Conservation (phyloP, 345 rosid species). For the Theobroma cacao region DNA sequence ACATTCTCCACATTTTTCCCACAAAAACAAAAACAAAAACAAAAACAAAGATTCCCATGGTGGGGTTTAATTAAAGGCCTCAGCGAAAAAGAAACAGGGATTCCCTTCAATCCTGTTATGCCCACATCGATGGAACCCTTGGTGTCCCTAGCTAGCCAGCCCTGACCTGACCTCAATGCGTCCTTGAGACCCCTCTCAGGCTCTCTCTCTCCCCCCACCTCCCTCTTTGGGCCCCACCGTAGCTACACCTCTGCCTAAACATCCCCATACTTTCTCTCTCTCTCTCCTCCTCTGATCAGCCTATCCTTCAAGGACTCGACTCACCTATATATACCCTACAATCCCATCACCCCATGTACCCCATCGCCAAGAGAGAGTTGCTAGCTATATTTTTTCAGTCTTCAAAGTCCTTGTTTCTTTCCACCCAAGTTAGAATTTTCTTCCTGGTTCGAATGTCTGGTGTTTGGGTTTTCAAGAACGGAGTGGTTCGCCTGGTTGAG, state of each 20-base stretch:
- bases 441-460: conserved; percentile 52
- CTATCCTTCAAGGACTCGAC: no score
- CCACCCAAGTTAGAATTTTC: not conserved
- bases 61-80: conserved; percentile 8
- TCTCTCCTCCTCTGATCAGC: not conserved
- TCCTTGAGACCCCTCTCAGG: not conserved
- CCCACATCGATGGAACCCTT: conserved; percentile 18
- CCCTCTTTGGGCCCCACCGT: not conserved
- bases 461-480: conserved; percentile 78
- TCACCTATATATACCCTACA: conserved; percentile 15
- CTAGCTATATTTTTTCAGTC: not conserved
- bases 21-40: conserved; percentile 8
- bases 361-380: not conserved
- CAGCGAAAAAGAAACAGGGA: not conserved
- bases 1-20: not conserved
- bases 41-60: conserved; percentile 35
- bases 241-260: not conserved
- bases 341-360: conserved; percentile 20
- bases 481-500: conserved; percentile 60
- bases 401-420: not conserved
- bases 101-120: conserved; percentile 29
- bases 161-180: conserved; percentile 8
- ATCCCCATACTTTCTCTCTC: conserved; percentile 1
- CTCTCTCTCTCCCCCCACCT: conserved; percentile 18
- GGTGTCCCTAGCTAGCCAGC: conserved; percentile 14